A percentile compares a stretch with the other conserved stretches of the same genome.
Conservation (phyloP, 139 green algal species). For the Chlorella sp. region DNA sequence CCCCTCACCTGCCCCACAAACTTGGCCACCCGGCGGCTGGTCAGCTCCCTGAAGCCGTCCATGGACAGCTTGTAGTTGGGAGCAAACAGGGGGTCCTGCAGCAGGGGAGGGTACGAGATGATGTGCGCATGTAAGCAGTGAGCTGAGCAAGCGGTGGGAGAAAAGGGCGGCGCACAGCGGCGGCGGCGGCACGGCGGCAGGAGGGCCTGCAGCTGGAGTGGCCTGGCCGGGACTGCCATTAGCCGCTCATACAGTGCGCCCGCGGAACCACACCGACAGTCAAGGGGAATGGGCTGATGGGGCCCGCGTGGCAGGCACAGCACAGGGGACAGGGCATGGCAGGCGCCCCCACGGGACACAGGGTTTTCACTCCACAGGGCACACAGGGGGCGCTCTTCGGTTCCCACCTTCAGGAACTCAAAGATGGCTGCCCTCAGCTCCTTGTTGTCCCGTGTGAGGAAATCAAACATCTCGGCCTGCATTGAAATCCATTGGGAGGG, state of each 20-base stretch:
- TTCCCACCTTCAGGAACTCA: slow-evolving; percentile 81
- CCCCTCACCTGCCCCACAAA: slow-evolving; percentile 57
- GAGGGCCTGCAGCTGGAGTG: not conserved
- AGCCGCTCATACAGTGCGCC: no score
- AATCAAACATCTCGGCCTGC: slow-evolving; percentile 46
- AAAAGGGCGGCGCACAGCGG: not conserved
- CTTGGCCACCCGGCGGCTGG: slow-evolving; percentile 71
- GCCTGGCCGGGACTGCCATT: no score
- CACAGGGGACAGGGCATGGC: no score
- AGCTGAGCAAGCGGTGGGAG: not conserved
- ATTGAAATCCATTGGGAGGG: not conserved
- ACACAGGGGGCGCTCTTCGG: not conserved
- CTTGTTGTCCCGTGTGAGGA: slow-evolving; percentile 71
- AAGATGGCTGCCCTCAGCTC: slow-evolving; percentile 72
- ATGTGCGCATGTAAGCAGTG: not conserved
- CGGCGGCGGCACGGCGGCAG: not conserved
- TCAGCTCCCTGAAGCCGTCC: slow-evolving; percentile 81
- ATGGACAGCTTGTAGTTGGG: slow-evolving; percentile 79
- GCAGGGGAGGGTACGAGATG: not conserved
- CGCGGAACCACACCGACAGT: no score
- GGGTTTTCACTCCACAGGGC: no score
- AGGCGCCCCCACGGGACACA: no score
- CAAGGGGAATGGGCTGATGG: no score
- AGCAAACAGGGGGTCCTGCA: slow-evolving; percentile 78
- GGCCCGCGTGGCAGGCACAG: no score